Conservation (phyloP, 345 rosid species). For the Melaleuca quinquenervia region DNA sequence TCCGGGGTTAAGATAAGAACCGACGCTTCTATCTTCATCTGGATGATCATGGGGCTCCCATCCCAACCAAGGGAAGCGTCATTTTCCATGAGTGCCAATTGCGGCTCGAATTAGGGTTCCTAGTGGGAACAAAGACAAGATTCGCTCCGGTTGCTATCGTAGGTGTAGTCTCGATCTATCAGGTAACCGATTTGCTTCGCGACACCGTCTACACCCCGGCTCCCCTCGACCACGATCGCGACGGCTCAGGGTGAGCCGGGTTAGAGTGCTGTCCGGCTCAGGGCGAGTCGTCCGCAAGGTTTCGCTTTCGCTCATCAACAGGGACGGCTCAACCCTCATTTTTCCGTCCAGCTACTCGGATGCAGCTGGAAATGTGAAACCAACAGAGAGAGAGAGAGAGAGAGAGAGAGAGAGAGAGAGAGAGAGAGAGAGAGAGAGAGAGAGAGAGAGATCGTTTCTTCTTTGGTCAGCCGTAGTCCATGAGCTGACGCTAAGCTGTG, state of each 20-base stretch:
- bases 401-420: background rate
- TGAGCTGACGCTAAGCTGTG: background rate
- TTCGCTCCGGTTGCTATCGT: background rate
- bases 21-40: background rate
- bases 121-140: background rate
- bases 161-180: background rate
- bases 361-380: background rate
- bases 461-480: background rate
- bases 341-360: background rate
- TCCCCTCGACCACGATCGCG: background rate
- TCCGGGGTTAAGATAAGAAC: background rate
- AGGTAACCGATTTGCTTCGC: background rate
- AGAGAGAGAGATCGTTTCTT: background rate
- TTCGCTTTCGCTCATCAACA: background rate
- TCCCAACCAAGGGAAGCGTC: background rate
- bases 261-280: background rate
- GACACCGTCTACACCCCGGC: background rate
- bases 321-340: background rate
- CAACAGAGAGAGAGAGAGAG: background rate
- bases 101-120: background rate
- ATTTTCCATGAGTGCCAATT: background rate
- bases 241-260: background rate
- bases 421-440: background rate
- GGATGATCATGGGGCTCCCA: background rate
- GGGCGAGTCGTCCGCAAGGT: background rate